Base-by-base conservation (phyloP, 1,284 basidiomycete species). In the Ceratobasidium sp. region DNA sequence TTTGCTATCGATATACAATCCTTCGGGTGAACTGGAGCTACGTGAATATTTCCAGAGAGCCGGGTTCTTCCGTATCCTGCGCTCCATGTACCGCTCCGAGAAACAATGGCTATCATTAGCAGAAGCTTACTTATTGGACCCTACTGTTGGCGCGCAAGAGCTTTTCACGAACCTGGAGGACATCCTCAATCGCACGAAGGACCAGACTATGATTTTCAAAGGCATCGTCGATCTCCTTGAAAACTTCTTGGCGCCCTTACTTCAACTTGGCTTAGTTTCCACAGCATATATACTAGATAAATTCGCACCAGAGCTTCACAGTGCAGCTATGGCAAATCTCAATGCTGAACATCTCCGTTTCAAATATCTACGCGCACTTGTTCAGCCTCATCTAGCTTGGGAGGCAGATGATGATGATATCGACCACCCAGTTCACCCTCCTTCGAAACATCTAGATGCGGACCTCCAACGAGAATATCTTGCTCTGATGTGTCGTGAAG, bases 1-100 rank as follows among this genome's bases (percentile, higher is more conserved):
- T 79, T 87, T 99, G n/a, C 85, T 99, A 3, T 98, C 97, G 0
- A 88, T 88, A 0, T 97, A 98, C 79, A 94, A 89, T 43, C 95
- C 96, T 0, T 87, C 90, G 72, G 89, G 96, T 72, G 85, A 85
- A 75, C 89, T 92, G 23, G 83, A 84, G 16, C 85, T 97, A 75
- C 81, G 92, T 34, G 79, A 79, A 9, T 81, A 92, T 0, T 96
- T 99, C 77, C 89, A 93, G 78, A 77, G 84, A 18, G 96, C 97
- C 0, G 89, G 92, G 0, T 99, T 99, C 82, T 96, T 90, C 80
- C 88, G 94, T 52, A 96, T 99, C 73, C 83, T 99, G 26, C 89
- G 94, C 36, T 84, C 87, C 0, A 92, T 92, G 81, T 91, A 95
- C 81, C 85, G 87, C 21, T 88, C 89, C 57, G 92, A 95, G 70